Base-by-base conservation (phyloP, 116 monocot genomes). In the Cymodocea nodosa region DNA sequence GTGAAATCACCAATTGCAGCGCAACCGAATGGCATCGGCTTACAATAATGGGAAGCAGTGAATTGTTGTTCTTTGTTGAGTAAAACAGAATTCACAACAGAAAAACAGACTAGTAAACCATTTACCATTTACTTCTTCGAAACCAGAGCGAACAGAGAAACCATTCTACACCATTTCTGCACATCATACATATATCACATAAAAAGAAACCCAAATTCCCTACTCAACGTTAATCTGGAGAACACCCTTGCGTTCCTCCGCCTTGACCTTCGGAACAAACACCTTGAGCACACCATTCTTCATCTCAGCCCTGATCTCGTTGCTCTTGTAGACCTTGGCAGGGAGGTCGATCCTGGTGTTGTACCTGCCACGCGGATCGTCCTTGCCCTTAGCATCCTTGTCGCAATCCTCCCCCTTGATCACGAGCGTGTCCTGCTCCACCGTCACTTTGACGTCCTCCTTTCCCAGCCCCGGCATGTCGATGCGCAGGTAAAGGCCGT, bases 381-480 rank as follows among this genome's bases (percentile, higher is more conserved):
- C 68, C 60, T 68, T 23, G 5, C 75, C 55, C 24, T 44, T 9
- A 34, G 5, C 51, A 71, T 68, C 40, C 51, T 66, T 18, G 52
- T 70, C 11, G 48, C 65, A 67, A 60, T 84, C 84, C 15, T 70
- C 81, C 50, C 64, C 64, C 49, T 23, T 64, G 64, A 94, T 86
- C 25, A 87, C 76, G 50, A 89, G 73, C 13, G 82, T 78, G 55
- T 76, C 74, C 55, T 85, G 78, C 65, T 94, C 94, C 18, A 76
- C 77, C 55, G 71, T 74, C 36, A 94, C 83, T 44, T 75, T 76
- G 19, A 94, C 94, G 69, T 87, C 56, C 67, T 90, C 87, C 68
- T 87, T 90, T 17, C 81, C 82, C n/a, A 94, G 72, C 3, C 90
- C 94, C 34, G 94, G 89, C 94, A 94, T 94, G 77, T 89, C 89